These are phyloP conservation scores for Pythium diclinum DNA, from an alignment of 352 stramenopile species.

Conservation along the genomic window DNA sequence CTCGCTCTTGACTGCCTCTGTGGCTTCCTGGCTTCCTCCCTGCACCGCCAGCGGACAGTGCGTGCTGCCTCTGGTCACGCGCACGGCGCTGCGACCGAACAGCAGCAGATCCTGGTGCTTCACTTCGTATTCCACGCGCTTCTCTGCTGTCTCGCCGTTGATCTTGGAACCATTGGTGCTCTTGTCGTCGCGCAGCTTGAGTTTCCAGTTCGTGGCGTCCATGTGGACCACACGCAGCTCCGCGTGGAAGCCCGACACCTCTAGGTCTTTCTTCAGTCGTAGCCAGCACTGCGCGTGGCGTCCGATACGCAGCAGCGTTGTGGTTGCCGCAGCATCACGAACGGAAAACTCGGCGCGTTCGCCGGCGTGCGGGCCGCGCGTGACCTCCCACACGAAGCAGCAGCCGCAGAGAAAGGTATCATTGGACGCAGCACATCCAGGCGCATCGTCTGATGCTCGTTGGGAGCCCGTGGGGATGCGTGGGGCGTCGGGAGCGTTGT, in stretches of 20 bases:
- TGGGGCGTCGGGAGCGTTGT: neutral
- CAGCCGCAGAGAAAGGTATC: constrained; percentile 14
- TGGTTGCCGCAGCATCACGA: neutral
- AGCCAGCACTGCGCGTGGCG: constrained; percentile 50
- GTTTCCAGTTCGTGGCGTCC: neutral
- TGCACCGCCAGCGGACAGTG: constrained; percentile 2
- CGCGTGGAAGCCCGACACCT: constrained; percentile 56
- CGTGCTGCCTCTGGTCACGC: constrained; percentile 15
- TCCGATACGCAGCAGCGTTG: constrained; percentile 34
- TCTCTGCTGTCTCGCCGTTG: constrained; percentile 35
- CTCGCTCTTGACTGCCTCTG: neutral
- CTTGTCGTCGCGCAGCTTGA: constrained; percentile 32
- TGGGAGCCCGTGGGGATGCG: neutral
- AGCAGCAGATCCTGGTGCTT: constrained; percentile 39
- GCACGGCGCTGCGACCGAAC: constrained; percentile 31
- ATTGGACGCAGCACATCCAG: neutral
- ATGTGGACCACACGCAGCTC: constrained; percentile 30
- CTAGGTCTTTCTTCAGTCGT: constrained; percentile 46
- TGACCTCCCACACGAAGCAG: constrained; percentile 37
- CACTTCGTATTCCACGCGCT: constrained; percentile 30
- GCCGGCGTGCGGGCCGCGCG: constrained; percentile 24
- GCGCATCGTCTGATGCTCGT: neutral
- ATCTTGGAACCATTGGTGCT: constrained; percentile 63
- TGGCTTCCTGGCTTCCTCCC: neutral
- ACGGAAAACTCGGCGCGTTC: constrained; percentile 10